phyloP scores from a whole-genome alignment of 2,329 filamentous ascomycete genomes.

The Pseudogymnoascus sp. region DNA sequence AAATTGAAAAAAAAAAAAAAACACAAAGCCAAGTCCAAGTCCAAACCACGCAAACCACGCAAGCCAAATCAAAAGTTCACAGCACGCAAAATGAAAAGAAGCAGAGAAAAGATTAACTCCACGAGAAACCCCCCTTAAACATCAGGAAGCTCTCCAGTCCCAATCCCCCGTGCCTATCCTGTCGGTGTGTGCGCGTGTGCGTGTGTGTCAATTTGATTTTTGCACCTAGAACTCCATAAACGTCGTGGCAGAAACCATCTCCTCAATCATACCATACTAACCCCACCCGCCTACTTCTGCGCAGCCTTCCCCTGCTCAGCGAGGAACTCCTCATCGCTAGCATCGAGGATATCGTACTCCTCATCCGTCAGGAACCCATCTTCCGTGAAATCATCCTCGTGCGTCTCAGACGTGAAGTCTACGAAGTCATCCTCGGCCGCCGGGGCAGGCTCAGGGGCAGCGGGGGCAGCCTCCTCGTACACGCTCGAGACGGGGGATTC shows the following conservation, averaged over 20 bases:
- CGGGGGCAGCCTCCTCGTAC: constrained; percentile 46
- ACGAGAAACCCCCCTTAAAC: not conserved
- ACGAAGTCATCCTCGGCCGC: constrained; percentile 41
- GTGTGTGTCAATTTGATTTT: not conserved
- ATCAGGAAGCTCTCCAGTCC: not conserved
- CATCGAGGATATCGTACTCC: constrained; percentile 95
- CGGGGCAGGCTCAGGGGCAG: constrained; percentile 31
- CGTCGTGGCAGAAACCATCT: not conserved
- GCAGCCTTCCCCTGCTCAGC: constrained; percentile 38
- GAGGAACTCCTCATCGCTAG: constrained; percentile 78
- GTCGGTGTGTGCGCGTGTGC: not conserved
- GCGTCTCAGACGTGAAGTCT: constrained; percentile 44
- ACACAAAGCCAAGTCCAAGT: too few relatives aligned
- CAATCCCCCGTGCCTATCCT: not conserved
- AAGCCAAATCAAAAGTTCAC: not conserved
- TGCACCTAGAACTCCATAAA: constrained; percentile 4
- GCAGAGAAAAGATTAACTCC: not conserved
- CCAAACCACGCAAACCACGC: not conserved
- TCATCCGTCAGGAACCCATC: constrained; percentile 90
- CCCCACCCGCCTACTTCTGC: not conserved
- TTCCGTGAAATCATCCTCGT: constrained; percentile 50
- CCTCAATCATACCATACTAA: not conserved
- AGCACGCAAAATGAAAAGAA: not conserved
- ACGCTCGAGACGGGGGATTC: constrained; percentile 78
- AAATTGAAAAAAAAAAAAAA: too few relatives aligned